Conservation (phyloP, 768 basidiomycete genomes). For the Termitomyces sp. region DNA sequence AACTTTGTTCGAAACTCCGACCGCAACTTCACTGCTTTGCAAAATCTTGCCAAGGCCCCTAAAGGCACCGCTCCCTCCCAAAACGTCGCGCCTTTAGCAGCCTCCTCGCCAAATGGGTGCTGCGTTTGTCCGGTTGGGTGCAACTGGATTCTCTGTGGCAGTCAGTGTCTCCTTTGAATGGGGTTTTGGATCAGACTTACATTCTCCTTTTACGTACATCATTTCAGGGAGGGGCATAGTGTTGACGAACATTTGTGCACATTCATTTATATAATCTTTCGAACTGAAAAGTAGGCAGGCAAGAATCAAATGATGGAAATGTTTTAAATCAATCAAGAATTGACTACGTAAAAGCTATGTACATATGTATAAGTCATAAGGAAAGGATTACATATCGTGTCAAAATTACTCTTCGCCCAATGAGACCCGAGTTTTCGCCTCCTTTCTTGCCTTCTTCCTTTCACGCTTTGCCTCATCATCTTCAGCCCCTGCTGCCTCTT, state of each 20-base stretch:
- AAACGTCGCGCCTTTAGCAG: constrained; percentile 22
- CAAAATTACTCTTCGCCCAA: constrained; percentile 31
- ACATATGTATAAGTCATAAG: background rate
- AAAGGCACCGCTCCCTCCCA: constrained; percentile 48
- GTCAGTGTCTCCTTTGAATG: constrained; percentile 33
- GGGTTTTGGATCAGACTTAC: background rate
- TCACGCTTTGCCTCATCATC: constrained; percentile 63
- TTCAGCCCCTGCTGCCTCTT: constrained; percentile 45
- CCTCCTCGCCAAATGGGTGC: constrained; percentile 27
- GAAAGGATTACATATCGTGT: background rate
- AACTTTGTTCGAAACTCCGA: constrained; percentile 50
- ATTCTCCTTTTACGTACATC: constrained; percentile 9
- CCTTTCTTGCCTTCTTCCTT: constrained; percentile 64
- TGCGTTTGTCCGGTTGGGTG: constrained; percentile 29
- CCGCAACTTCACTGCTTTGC: constrained; percentile 56
- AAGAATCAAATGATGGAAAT: background rate
- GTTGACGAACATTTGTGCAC: constrained; percentile 19
- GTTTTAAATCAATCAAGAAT: background rate
- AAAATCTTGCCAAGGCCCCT: constrained; percentile 48
- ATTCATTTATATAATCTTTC: constrained; percentile 7
- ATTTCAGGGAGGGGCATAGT: constrained; percentile 24
- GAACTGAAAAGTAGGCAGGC: background rate
- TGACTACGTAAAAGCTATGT: background rate
- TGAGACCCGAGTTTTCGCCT: constrained; percentile 55
- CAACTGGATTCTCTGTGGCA: constrained; percentile 26